These are phyloP conservation scores for Leccinum broughii DNA, from an alignment of 768 basidiomycete species.

Conservation along the genomic window DNA sequence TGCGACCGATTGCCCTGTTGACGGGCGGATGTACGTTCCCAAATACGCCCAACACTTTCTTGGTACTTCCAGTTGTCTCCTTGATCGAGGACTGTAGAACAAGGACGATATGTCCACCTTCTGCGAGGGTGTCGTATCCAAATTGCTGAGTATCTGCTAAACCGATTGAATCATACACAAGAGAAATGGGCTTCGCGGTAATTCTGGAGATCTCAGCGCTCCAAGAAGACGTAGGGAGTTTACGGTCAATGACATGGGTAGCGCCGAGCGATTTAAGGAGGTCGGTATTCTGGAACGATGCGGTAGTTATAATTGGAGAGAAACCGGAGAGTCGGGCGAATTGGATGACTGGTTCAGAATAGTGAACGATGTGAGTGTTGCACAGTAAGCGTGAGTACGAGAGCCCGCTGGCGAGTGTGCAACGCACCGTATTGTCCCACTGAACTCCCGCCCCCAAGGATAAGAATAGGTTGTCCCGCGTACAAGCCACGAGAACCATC, in stretches of 20 bases:
- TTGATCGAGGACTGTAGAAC: conserved; percentile 9
- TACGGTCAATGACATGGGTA: conserved; percentile 38
- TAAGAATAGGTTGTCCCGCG: conserved; percentile 33
- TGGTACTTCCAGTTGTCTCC: conserved; percentile 17
- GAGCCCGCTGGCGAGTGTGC: conserved; percentile 29
- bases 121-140: conserved; percentile 32
- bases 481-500: conserved; percentile 31
- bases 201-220: conserved; percentile 19
- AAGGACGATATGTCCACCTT: conserved; percentile 32
- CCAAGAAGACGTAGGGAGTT: conserved; percentile 15
- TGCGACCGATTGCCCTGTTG: conserved; percentile 17
- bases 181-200: conserved; percentile 10
- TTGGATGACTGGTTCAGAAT: conserved; percentile 31
- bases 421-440: conserved; percentile 40
- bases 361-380: not conserved
- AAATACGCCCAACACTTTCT: conserved; percentile 10
- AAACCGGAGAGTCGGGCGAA: conserved; percentile 37
- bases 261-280: conserved; percentile 39
- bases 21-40: conserved; percentile 14
- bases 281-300: conserved; percentile 36
- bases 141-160: conserved; percentile 34
- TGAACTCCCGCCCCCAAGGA: conserved; percentile 39
- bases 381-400: not conserved
- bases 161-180: conserved; percentile 31
- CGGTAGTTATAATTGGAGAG: conserved; percentile 41